Percentiles rank a stretch among this genome's conserved stretches.
Conservation (phyloP, 768 basidiomycete genomes). For the Russula brevipes region DNA sequence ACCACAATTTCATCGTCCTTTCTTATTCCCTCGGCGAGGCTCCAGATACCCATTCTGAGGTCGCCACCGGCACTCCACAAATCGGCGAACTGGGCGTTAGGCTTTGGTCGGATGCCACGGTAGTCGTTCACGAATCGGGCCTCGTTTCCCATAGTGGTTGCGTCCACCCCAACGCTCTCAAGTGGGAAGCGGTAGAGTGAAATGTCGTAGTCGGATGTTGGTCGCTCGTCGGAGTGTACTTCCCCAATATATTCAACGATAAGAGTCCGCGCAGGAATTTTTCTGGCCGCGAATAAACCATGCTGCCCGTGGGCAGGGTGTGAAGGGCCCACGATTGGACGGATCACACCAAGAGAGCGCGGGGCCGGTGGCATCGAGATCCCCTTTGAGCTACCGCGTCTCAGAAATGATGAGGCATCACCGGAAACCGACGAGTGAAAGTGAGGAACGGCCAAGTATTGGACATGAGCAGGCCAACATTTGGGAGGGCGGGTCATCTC, state of each 20-base stretch:
- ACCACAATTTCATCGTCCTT: conserved; percentile 85
- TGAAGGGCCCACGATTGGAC: conserved; percentile 43
- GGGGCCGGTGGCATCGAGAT: conserved; percentile 12
- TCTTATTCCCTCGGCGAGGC: conserved; percentile 49
- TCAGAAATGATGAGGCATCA: conserved; percentile 32
- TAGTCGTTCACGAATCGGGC: conserved; percentile 90
- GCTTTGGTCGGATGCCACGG: conserved; percentile 61
- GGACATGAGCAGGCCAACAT: conserved; percentile 51
- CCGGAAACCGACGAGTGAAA: conserved; percentile 57
- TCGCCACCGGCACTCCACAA: conserved; percentile 50
- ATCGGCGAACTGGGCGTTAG: conserved; percentile 70
- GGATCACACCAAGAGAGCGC: conserved; percentile 48
- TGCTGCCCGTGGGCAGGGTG: conserved; percentile 71
- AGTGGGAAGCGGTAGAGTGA: conserved; percentile 60
- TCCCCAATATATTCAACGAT: conserved; percentile 82
- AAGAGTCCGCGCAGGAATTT: conserved; percentile 58
- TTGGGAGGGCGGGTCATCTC: conserved; percentile 23
- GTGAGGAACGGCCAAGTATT: conserved; percentile 46
- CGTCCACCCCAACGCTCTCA: conserved; percentile 75
- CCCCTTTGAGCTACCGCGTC: not conserved
- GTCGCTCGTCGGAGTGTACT: conserved; percentile 72
- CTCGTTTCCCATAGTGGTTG: conserved; percentile 72
- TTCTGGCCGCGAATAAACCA: conserved; percentile 75
- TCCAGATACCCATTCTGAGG: conserved; percentile 75
- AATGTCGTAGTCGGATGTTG: conserved; percentile 80